Conservation (phyloP, 2,329 filamentous ascomycete genomes). For the Bipolaris oryzae region DNA sequence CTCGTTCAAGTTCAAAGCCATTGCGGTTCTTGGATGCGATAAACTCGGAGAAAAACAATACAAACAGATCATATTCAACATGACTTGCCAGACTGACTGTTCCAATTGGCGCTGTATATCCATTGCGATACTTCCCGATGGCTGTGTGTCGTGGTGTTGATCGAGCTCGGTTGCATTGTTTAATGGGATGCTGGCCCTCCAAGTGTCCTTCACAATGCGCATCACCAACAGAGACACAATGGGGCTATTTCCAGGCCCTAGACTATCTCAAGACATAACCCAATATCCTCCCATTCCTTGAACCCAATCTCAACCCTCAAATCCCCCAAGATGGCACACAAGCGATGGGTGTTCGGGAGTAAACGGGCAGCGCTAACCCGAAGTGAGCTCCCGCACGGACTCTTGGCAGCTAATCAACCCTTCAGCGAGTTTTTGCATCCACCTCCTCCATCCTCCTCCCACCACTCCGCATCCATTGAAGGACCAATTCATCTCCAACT, state of each 20-base stretch:
- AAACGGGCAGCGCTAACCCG: conserved; percentile 22
- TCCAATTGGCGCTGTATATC: not conserved
- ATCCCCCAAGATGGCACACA: not conserved
- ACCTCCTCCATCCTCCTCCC: conserved; percentile 34
- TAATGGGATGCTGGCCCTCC: not conserved
- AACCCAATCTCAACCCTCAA: not conserved
- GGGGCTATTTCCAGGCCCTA: not conserved
- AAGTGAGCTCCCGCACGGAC: conserved; percentile 24
- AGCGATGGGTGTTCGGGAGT: conserved; percentile 14
- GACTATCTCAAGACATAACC: not conserved
- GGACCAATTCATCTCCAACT: conserved; percentile 47
- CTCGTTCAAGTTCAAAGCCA: not conserved
- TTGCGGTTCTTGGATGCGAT: not conserved
- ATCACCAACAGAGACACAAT: not conserved
- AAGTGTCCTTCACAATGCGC: not conserved
- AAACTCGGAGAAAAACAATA: not conserved
- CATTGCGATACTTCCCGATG: not conserved
- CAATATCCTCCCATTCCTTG: not conserved
- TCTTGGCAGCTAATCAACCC: conserved; percentile 29
- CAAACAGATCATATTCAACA: not conserved
- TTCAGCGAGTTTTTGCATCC: conserved; percentile 30
- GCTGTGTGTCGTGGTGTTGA: not conserved
- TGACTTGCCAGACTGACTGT: not conserved
- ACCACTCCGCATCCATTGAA: conserved; percentile 43
- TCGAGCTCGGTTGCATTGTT: not conserved